Percentiles rank a stretch among this genome's conserved stretches.
Conservation (phyloP, 805 yeast species). For the Priceomyces haplophilus region DNA sequence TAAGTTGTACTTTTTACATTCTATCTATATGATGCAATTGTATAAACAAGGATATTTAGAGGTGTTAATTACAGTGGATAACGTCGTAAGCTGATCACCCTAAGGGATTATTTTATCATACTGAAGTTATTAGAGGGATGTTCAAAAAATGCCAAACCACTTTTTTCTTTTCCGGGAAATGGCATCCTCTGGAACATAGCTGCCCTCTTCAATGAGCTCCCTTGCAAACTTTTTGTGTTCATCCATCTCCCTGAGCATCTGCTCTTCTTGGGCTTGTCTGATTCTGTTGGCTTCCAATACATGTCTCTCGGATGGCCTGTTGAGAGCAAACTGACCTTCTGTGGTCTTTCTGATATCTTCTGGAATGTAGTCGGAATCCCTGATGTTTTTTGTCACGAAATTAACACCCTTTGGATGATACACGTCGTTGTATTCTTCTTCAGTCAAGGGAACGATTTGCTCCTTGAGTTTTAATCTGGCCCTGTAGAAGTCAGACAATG, state of each 20-base stretch:
- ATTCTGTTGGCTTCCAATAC: constrained; percentile 70
- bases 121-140: neutral
- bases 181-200: constrained; percentile 2
- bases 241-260: constrained; percentile 33
- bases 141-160: constrained; percentile 23
- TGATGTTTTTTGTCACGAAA: constrained; percentile 40
- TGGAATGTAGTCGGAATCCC: constrained; percentile 42
- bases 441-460: constrained; percentile 51
- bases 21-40: too few species aligned
- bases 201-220: constrained; percentile 15
- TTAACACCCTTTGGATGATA: constrained; percentile 41
- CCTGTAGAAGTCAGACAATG: constrained; percentile 66
- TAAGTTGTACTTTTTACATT: too few species aligned
- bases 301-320: constrained; percentile 69
- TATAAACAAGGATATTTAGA: too few species aligned
- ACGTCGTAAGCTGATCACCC: too few species aligned
- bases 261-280: constrained; percentile 64
- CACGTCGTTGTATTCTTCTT: constrained; percentile 63
- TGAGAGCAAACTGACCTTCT: constrained; percentile 51
- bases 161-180: constrained; percentile 15
- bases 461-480: constrained; percentile 57
- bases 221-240: constrained; percentile 18
- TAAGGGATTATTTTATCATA: neutral
- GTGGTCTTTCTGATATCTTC: constrained; percentile 41
- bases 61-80: too few species aligned